Conservation (phyloP, 768 basidiomycete species). For the Lentinula guzmanii region DNA sequence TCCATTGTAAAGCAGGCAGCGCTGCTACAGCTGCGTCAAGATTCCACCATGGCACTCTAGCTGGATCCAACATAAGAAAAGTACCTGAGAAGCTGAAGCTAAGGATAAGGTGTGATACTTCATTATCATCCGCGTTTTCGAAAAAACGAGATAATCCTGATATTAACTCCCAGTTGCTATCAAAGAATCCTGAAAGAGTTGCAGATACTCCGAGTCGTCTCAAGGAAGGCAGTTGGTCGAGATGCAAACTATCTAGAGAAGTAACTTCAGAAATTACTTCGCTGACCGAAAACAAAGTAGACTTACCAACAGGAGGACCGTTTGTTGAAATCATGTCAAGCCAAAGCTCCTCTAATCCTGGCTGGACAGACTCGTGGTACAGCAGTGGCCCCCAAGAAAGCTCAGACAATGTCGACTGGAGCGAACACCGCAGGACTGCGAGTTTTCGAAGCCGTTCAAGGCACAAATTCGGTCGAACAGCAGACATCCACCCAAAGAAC, state of each 20-base stretch:
- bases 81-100: background rate
- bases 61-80: background rate
- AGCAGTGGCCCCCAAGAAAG: background rate
- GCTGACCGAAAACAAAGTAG: too few species aligned
- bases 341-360: constrained; percentile 2
- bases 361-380: constrained; percentile 3
- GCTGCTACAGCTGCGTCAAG: background rate
- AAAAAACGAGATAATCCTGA: background rate
- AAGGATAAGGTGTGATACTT: background rate
- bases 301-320: constrained; percentile 1
- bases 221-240: constrained; percentile 2
- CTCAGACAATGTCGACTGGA: background rate
- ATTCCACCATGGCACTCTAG: background rate
- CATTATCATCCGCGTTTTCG: background rate
- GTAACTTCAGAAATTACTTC: background rate
- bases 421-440: background rate
- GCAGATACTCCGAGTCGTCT: background rate
- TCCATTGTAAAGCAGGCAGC: background rate
- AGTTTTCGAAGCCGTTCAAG: constrained; percentile 2
- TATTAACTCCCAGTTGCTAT: background rate
- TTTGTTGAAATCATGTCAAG: background rate
- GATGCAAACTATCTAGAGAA: background rate
- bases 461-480: background rate
- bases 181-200: background rate
- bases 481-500: background rate